Evolutionary conservation across 2,329 filamentous ascomycete species (phyloP), one percentile per base, ranked within the genome.

Genomic region (Mariannaea sp.): DNA sequence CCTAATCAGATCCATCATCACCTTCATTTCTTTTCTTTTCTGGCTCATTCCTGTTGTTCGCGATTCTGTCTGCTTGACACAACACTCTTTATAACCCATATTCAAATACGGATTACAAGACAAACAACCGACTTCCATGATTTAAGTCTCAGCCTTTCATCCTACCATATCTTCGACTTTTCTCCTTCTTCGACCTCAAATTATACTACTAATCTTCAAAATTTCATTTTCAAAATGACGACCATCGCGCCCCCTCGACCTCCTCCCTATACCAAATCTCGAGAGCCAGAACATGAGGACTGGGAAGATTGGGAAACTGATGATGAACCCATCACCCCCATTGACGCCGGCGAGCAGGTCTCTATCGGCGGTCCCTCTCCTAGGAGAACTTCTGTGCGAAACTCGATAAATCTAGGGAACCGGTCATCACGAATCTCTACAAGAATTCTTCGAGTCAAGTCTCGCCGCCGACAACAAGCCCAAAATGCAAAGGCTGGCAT

Each of bases 401-500:
- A 49, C 16, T 54, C 58, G 30, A 55, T 58, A 42, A 39, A 56
- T 33, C 33, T n/a, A 32, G 42, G 45, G 32, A 60, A 39, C 16
- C 67, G 71, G 49, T 58, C 61, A 16, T 70, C 71, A 4, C 67
- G 75, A 44, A 60, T 70, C 20, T 77, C 78, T 1, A 65, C 73
- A 22, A 78, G 71, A 49, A 65, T 79, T 24, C 71, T 68, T 38
- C 74, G 80, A 7, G 67, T 80, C 17, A 86, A 80, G 65, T 88
- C 85, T 3, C 80, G 80, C 49, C 78, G 80, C 24, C 77, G 84
- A 46, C 84, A 88, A 64, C 83, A 82, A 63, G 77, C 78, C 17
- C 77, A 85, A 65, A 83, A 86, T 68, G 77, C 79, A 50, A 78
- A 80, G 70, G 82, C 81, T 7, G 85, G 85, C 10, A 88, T 89